phyloP scores from a whole-genome alignment of 306 rosid genomes.

The Quercus mongolica region DNA sequence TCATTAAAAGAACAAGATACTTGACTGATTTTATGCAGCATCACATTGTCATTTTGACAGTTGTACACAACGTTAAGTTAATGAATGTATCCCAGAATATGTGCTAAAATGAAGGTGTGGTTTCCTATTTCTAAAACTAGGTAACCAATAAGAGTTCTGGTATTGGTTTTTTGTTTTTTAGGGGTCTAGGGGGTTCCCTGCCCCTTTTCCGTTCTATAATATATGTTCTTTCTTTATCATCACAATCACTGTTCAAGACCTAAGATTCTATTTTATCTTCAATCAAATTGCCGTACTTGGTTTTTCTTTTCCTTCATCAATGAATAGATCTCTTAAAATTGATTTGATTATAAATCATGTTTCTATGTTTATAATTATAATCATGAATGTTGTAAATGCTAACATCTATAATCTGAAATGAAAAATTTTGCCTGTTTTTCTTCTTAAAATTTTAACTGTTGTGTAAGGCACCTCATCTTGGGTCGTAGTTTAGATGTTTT shows the following conservation, averaged over 20 bases:
- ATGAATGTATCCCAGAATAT: neutral
- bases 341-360: neutral
- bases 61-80: neutral
- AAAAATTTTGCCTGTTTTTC: neutral
- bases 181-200: neutral
- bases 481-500: conserved; percentile 9
- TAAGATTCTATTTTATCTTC: neutral
- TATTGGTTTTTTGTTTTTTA: neutral
- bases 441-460: neutral
- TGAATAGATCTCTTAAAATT: neutral
- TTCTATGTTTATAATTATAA: neutral
- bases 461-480: neutral
- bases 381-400: neutral
- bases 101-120: neutral
- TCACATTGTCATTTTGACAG: neutral
- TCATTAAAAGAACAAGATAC: neutral
- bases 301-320: neutral
- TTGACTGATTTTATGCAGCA: neutral
- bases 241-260: neutral
- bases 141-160: neutral
- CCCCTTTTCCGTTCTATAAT: neutral
- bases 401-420: neutral
- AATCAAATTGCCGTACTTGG: neutral
- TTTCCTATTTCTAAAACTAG: neutral
- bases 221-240: neutral